Percentiles rank a stretch among this genome's conserved stretches.
Conservation (phyloP, 805 yeast species). For the Yarrowia yakushimensis region DNA sequence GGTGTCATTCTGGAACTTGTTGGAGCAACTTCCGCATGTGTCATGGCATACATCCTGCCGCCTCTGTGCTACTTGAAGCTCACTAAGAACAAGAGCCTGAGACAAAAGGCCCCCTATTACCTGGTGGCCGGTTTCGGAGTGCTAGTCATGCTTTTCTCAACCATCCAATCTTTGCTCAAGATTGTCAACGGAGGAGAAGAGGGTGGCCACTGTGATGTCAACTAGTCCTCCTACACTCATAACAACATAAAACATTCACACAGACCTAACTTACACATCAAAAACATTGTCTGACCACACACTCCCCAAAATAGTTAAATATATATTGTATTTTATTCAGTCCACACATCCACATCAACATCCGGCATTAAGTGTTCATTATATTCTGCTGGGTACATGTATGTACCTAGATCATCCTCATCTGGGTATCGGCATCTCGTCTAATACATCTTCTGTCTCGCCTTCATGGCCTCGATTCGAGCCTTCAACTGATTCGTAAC, state of each 20-base stretch:
- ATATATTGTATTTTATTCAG: not conserved
- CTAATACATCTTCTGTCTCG: slow-evolving; percentile 34
- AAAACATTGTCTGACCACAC: not conserved
- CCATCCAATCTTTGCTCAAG: slow-evolving; percentile 61
- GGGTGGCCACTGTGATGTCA: not conserved
- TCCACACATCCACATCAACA: not conserved
- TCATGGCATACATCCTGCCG: slow-evolving; percentile 89
- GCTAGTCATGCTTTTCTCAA: slow-evolving; percentile 73
- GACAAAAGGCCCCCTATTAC: slow-evolving; percentile 54
- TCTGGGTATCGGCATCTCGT: not conserved
- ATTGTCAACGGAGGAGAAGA: slow-evolving; percentile 44
- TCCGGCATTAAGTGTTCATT: not conserved
- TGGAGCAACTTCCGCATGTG: slow-evolving; percentile 89
- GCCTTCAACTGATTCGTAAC: slow-evolving; percentile 83
- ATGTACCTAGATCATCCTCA: not conserved
- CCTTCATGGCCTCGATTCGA: slow-evolving; percentile 85
- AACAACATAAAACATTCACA: not conserved
- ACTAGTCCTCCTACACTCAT: not conserved
- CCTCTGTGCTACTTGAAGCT: slow-evolving; percentile 76
- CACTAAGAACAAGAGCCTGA: slow-evolving; percentile 44
- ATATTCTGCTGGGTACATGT: not conserved
- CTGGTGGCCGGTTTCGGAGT: slow-evolving; percentile 66
- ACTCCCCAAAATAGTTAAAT: not conserved
- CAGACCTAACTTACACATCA: not conserved
- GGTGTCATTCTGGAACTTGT: slow-evolving; percentile 87